Base-by-base conservation (phyloP, 768 basidiomycete genomes). In the Podaxis sp. region DNA sequence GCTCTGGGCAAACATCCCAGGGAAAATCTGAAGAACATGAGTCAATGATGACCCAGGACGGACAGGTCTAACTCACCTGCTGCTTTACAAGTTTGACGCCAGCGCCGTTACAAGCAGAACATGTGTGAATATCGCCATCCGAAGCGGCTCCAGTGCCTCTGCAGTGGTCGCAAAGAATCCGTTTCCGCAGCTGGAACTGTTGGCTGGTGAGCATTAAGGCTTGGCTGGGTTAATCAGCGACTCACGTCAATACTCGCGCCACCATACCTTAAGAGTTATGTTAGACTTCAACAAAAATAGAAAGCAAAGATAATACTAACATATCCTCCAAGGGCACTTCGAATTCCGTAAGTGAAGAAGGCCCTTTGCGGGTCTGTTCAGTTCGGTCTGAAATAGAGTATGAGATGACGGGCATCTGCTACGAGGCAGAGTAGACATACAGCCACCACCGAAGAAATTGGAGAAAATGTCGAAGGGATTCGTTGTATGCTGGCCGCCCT, bases 401-500 rank as follows among this genome's bases (percentile, higher is more conserved):
- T 43, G 15, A 29, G 19, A 46, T 2, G 17, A n/a, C 22, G 15
- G n/a, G 57, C n/a, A 15, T 25, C 25, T 17, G 53, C 7, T 55
- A 38, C 47, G 29, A 15, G 5, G 29, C 24, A 11, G 51, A 46
- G 59, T 36, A 37, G 38, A 83, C 86, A 73, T 61, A 90, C 89
- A 84, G 64, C 87, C 88, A 65, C 89, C 90, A 57, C 93, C 93
- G 66, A 99, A 99, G 81, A 98, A 97, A 68, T 79, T 89, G 46
- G 90, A 85, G 76, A 99, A 99, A 67, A 97, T 83, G 74, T 98
- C 97, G 71, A 98, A 94, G 19, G 96, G 96, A 71, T 98, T 94
- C 22, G 85, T 83, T 58, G 89, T 80, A 55, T 88, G 80, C 53
- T 85, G 80, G n/a, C 93, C 94, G 52, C 88, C 88, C 77, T 96